Conservation (phyloP, 768 basidiomycete genomes). For the Auriscalpium microsporum region DNA sequence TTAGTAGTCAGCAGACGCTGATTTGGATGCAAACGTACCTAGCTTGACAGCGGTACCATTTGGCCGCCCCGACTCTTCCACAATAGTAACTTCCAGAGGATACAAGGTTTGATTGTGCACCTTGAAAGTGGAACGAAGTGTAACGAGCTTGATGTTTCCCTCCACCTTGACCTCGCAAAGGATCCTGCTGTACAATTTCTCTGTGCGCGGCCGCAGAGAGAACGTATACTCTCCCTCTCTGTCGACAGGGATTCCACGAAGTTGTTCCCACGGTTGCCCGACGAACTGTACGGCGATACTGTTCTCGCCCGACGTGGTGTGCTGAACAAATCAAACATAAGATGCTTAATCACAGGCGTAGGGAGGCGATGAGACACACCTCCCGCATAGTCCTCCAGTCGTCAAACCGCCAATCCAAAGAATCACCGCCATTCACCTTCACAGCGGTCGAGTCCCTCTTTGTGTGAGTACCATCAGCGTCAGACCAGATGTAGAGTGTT, state of each 20-base stretch:
- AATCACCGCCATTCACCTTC: slow-evolving; percentile 65
- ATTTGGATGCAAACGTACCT: slow-evolving; percentile 28
- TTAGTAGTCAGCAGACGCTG: neutral
- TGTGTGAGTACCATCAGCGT: slow-evolving; percentile 47
- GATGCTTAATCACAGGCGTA: neutral
- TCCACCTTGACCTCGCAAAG: slow-evolving; percentile 85
- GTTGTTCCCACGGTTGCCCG: slow-evolving; percentile 82
- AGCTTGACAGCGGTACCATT: slow-evolving; percentile 79
- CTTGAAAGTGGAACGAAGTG: slow-evolving; percentile 85
- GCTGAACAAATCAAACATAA: slow-evolving; percentile 23
- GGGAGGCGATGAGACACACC: slow-evolving; percentile 32
- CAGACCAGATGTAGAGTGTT: slow-evolving; percentile 80
- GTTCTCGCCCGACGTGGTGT: slow-evolving; percentile 58
- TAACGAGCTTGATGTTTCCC: slow-evolving; percentile 91
- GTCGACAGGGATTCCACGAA: slow-evolving; percentile 86
- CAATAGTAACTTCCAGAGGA: slow-evolving; percentile 83
- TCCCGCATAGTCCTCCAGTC: slow-evolving; percentile 94
- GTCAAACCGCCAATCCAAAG: slow-evolving; percentile 92
- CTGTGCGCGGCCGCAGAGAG: slow-evolving; percentile 68
- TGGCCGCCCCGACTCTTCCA: slow-evolving; percentile 79
- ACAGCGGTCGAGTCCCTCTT: slow-evolving; percentile 42
- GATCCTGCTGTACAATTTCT: slow-evolving; percentile 70
- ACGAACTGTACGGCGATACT: slow-evolving; percentile 78
- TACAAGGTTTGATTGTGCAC: slow-evolving; percentile 88
- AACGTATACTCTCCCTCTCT: slow-evolving; percentile 89